Conservation (phyloP, 805 yeast genomes). For the Cyberlindnera xylosilytica region DNA sequence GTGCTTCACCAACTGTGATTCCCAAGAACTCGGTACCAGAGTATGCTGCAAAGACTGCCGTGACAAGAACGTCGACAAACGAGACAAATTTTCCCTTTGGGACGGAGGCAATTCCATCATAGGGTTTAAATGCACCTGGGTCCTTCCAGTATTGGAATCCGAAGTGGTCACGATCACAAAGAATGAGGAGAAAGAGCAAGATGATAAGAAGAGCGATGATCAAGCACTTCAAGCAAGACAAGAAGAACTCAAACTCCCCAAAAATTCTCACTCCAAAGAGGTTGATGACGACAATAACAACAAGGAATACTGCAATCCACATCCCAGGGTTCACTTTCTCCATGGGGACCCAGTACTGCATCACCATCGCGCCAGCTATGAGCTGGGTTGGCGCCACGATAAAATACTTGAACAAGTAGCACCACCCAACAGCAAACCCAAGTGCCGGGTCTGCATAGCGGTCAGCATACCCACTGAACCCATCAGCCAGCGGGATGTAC, state of each 20-base stretch:
- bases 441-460: constrained; percentile 36
- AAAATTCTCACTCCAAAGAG: constrained; percentile 52
- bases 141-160: constrained; percentile 70
- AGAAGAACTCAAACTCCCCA: constrained; percentile 56
- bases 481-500: constrained; percentile 61
- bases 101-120: constrained; percentile 41
- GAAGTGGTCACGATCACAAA: constrained; percentile 63
- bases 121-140: constrained; percentile 61
- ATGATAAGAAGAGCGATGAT: constrained; percentile 57
- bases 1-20: constrained; percentile 70
- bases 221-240: constrained; percentile 44
- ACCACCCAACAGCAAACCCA: constrained; percentile 30
- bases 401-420: constrained; percentile 25
- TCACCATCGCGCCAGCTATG: constrained; percentile 51
- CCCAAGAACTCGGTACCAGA: constrained; percentile 70
- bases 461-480: constrained; percentile 60
- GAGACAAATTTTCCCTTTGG: constrained; percentile 57
- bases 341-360: constrained; percentile 46
- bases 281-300: constrained; percentile 43
- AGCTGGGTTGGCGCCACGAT: constrained; percentile 39
- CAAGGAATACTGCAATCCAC: constrained; percentile 47
- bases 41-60: constrained; percentile 70
- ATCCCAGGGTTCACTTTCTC: constrained; percentile 48
- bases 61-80: constrained; percentile 58
- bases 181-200: constrained; percentile 39